Evolutionary conservation across 1,284 basidiomycete genomes (phyloP).

Genomic region (Leccinum ponderosum): DNA sequence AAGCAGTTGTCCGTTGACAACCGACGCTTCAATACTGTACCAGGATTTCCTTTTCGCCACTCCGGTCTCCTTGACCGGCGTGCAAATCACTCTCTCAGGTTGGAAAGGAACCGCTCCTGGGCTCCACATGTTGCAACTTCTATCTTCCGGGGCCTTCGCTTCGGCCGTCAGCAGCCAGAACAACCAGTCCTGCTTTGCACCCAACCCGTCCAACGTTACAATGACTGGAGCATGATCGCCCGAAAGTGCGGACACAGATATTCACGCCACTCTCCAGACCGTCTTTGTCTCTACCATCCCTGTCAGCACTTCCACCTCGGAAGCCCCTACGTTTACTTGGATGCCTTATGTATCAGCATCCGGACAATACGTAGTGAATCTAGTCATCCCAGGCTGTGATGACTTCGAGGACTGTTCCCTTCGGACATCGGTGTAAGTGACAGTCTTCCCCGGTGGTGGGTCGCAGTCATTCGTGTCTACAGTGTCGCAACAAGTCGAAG

Average conservation of each 20-base stretch:
- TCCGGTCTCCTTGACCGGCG: slow-evolving; percentile 71
- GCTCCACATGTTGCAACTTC: slow-evolving; percentile 85
- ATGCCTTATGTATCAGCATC: slow-evolving; percentile 87
- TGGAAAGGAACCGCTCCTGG: slow-evolving; percentile 83
- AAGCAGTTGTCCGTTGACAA: slow-evolving; percentile 72
- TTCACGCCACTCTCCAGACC: slow-evolving; percentile 77
- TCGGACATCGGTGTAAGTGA: slow-evolving; percentile 83
- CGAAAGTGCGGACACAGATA: slow-evolving; percentile 63
- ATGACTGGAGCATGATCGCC: slow-evolving; percentile 71
- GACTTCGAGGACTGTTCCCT: slow-evolving; percentile 77
- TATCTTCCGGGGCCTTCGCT: slow-evolving; percentile 89
- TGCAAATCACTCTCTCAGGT: slow-evolving; percentile 77
- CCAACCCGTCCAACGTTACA: slow-evolving; percentile 63
- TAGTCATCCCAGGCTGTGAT: slow-evolving; percentile 87
- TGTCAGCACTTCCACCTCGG: slow-evolving; percentile 59
- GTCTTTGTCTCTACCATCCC: slow-evolving; percentile 72
- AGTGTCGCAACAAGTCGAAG: slow-evolving; percentile 73
- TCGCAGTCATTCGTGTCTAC: slow-evolving; percentile 64
- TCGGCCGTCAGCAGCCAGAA: slow-evolving; percentile 67
- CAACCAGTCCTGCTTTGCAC: slow-evolving; percentile 72
- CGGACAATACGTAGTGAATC: slow-evolving; percentile 83
- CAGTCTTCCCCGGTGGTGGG: slow-evolving; percentile 76
- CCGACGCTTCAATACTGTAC: slow-evolving; percentile 72
- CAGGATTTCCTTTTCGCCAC: slow-evolving; percentile 85
- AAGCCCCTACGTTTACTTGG: slow-evolving; percentile 83